Evolutionary conservation across 768 basidiomycete species (phyloP).

Genomic region (Erythrobasidium yunnanense): DNA sequence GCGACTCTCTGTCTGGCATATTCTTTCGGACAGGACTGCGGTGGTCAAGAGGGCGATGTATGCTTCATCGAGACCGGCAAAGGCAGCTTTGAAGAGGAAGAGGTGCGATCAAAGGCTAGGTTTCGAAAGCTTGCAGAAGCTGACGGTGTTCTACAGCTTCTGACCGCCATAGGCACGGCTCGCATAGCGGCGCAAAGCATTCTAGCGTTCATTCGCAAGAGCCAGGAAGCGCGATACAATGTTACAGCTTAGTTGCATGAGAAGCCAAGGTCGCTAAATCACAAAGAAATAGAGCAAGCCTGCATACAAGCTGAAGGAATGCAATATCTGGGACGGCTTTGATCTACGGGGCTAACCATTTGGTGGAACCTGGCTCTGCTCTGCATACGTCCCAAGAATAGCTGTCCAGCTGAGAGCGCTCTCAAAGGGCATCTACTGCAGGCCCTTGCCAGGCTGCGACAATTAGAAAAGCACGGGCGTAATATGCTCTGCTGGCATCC

Average conservation of each 20-base stretch:
- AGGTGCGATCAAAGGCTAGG: background rate
- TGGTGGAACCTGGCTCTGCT: no score
- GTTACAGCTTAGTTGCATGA: background rate
- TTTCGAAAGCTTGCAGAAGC: background rate
- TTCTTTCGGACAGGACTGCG: slow-evolving; percentile 30
- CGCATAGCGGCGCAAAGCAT: slow-evolving; percentile 11
- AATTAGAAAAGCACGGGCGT: no score
- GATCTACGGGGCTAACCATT: no score
- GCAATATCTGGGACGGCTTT: no score
- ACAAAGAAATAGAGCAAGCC: no score
- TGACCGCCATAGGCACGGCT: slow-evolving; percentile 31
- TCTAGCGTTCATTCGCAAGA: slow-evolving; percentile 32
- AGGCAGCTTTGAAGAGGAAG: slow-evolving; percentile 28
- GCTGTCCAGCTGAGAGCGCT: no score
- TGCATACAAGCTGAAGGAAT: no score
- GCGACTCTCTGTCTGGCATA: slow-evolving; percentile 31
- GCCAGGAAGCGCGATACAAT: slow-evolving; percentile 32
- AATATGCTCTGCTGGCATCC: no score
- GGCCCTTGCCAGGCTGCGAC: no score
- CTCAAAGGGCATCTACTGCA: no score
- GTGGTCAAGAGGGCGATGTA: slow-evolving; percentile 27
- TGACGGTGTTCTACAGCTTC: slow-evolving; percentile 24
- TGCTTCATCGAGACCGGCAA: slow-evolving; percentile 30
- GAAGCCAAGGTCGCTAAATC: background rate
- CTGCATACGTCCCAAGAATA: no score